Conservation (phyloP, 352 stramenopile genomes). For the Elongisporangium undulatum region DNA sequence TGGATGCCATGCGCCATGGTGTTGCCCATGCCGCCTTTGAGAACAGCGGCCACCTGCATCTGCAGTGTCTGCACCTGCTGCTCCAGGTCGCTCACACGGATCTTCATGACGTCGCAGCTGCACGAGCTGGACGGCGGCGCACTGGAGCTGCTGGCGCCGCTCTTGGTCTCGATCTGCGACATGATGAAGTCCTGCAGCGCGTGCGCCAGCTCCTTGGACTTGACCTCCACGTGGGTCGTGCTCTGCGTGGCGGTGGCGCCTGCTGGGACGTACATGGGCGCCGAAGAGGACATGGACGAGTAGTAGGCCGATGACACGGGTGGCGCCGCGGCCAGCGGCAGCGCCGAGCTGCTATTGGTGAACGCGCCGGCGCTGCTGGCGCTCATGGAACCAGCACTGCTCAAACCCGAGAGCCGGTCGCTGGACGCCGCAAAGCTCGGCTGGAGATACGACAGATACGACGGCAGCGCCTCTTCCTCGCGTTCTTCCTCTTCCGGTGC, state of each 20-base stretch:
- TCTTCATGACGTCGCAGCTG: conserved; percentile 35
- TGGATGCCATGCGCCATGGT: conserved; percentile 8
- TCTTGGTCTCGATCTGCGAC: conserved; percentile 27
- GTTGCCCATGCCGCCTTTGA: conserved; percentile 10
- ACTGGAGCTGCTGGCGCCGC: conserved; percentile 4
- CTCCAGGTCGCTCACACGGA: conserved; percentile 49
- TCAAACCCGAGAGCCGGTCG: conserved; percentile 2
- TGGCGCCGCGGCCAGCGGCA: background rate
- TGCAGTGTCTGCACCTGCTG: conserved; percentile 42
- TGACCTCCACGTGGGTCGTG: conserved; percentile 28
- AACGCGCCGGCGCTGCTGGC: background rate
- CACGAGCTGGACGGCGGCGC: conserved; percentile 14
- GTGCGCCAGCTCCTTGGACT: conserved; percentile 53
- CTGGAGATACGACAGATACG: conserved; percentile 67
- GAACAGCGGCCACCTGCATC: conserved; percentile 23
- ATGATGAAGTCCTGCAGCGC: conserved; percentile 54
- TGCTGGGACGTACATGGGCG: background rate
- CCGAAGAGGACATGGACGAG: background rate
- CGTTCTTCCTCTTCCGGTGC: conserved; percentile 62
- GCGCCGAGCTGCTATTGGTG: background rate
- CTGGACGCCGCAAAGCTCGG: conserved; percentile 27
- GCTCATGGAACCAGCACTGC: background rate
- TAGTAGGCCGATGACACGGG: background rate
- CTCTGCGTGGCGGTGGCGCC: background rate
- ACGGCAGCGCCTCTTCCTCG: conserved; percentile 65